phyloP scores from a whole-genome alignment of 768 basidiomycete genomes.

The Leccinum ochraceum region DNA sequence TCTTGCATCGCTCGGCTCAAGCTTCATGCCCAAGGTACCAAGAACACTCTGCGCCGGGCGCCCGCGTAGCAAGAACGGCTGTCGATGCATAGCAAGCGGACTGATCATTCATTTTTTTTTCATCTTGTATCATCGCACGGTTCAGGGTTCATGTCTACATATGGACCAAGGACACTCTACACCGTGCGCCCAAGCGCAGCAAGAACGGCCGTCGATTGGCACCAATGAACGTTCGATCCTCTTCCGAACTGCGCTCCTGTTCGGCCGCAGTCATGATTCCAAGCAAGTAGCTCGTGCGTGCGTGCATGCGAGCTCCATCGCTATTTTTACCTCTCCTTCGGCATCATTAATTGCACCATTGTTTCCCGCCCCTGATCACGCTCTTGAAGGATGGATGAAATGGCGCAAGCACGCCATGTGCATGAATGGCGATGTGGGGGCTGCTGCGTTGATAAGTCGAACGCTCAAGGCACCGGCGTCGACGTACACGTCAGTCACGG shows the following conservation, averaged over 20 bases:
- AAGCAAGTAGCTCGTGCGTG: background rate
- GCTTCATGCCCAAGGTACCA: background rate
- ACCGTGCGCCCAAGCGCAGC: background rate
- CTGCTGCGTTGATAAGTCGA: background rate
- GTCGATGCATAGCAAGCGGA: background rate
- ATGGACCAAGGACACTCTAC: background rate
- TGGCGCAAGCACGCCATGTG: background rate
- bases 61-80: background rate
- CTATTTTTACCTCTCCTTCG: background rate
- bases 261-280: background rate
- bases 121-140: background rate
- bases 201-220: background rate
- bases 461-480: no score
- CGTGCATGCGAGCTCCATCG: background rate
- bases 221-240: background rate
- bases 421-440: background rate
- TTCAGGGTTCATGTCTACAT: background rate
- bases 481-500: no score
- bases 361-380: background rate
- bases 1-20: background rate
- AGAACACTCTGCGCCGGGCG: background rate
- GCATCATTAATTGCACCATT: background rate
- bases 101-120: background rate
- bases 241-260: background rate
- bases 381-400: background rate